Evolutionary conservation across 768 basidiomycete species (phyloP).

Genomic region (Leccinum ochraceum): DNA sequence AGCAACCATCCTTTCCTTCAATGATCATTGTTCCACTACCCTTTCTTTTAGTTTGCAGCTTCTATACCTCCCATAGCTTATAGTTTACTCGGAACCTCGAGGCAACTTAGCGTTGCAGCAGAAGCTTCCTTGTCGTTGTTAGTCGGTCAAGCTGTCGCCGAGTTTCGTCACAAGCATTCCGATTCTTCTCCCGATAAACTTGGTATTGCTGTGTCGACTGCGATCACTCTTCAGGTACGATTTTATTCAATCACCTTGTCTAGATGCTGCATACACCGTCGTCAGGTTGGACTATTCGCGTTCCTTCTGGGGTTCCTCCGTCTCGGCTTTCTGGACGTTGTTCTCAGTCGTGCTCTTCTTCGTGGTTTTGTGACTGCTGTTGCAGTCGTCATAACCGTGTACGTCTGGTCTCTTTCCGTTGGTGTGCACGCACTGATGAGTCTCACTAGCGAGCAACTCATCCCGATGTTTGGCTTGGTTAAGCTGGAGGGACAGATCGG

Average conservation of each 20-base stretch:
- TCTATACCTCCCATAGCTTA: conserved; percentile 88
- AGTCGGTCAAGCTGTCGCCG: conserved; percentile 82
- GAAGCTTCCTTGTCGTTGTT: conserved; percentile 88
- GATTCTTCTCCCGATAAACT: conserved; percentile 46
- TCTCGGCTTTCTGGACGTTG: conserved; percentile 91
- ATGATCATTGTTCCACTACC: background rate
- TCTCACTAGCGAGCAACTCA: conserved; percentile 66
- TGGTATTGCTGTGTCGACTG: conserved; percentile 70
- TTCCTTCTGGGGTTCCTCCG: conserved; percentile 85
- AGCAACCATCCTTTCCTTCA: conserved; percentile 26
- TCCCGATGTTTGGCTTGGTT: conserved; percentile 86
- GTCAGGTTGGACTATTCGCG: conserved; percentile 79
- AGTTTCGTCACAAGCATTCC: conserved; percentile 54
- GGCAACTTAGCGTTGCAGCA: conserved; percentile 81
- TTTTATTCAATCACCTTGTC: background rate
- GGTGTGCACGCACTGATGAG: conserved; percentile 1
- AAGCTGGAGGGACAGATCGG: conserved; percentile 52
- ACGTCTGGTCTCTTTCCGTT: conserved; percentile 27
- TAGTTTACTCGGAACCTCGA: conserved; percentile 84
- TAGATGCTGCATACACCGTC: background rate
- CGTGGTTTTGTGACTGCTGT: conserved; percentile 87
- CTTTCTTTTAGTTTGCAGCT: conserved; percentile 64
- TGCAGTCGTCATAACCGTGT: conserved; percentile 85
- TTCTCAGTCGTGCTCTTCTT: conserved; percentile 84
- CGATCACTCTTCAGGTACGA: conserved; percentile 79